phyloP scores from a whole-genome alignment of 129 eudicot species.

The Helianthus annuus region DNA sequence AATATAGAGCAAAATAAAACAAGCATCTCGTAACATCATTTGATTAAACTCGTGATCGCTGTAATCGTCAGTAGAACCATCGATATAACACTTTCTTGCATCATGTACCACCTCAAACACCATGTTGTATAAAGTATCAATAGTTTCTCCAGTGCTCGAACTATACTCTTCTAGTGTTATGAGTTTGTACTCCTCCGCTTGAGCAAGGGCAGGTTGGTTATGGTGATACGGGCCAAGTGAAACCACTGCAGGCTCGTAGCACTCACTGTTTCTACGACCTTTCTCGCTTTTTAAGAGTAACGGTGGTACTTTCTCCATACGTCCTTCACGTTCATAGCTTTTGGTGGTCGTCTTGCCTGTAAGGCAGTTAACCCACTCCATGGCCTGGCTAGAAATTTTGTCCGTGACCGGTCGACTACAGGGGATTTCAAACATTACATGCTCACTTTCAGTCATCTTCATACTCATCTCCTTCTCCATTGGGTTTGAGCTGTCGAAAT shows the following conservation, averaged over 20 bases:
- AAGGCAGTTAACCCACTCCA: slow-evolving; percentile 9
- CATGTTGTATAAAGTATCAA: background rate
- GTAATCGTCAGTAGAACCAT: slow-evolving; percentile 23
- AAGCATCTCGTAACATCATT: slow-evolving; percentile 37
- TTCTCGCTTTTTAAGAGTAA: slow-evolving; percentile 22
- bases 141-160: background rate
- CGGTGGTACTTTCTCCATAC: slow-evolving; percentile 22
- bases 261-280: slow-evolving; percentile 2
- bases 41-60: slow-evolving; percentile 23
- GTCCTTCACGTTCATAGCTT: background rate
- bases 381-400: background rate
- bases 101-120: slow-evolving; percentile 19
- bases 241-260: slow-evolving; percentile 30
- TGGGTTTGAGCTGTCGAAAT: too few species aligned
- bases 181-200: slow-evolving; percentile 17
- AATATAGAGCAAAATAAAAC: slow-evolving; percentile 33
- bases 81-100: slow-evolving; percentile 23
- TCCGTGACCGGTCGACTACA: background rate
- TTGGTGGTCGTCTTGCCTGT: background rate
- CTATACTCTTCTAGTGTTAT: slow-evolving; percentile 13
- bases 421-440: slow-evolving; percentile 11
- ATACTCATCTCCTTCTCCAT: background rate
- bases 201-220: background rate
- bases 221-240: slow-evolving; percentile 37
- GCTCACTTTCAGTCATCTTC: slow-evolving; percentile 3